phyloP scores from a whole-genome alignment of 305 asterid genomes.

The Solanum chacoense region DNA sequence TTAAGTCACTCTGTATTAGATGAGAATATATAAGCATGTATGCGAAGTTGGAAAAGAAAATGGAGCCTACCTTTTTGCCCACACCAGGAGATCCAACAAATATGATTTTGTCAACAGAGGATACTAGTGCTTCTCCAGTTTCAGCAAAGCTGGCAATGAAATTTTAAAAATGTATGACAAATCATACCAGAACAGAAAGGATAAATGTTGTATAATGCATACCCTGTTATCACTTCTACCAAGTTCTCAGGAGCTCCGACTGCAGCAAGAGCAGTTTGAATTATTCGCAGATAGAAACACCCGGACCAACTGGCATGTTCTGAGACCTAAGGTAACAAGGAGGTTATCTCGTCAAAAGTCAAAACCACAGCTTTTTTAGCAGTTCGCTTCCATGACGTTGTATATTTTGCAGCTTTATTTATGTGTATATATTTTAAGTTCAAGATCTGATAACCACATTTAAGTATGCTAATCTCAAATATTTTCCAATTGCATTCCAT shows the following conservation, averaged over 20 bases:
- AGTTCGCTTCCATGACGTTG: background rate
- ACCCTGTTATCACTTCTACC: slow-evolving; percentile 99
- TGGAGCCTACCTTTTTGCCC: slow-evolving; percentile 69
- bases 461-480: background rate
- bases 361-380: slow-evolving; percentile 3
- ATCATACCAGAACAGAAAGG: background rate
- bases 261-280: slow-evolving; percentile 89
- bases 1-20: background rate
- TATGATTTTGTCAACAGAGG: slow-evolving; percentile 85
- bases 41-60: no score
- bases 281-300: slow-evolving; percentile 85
- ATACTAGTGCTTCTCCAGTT: slow-evolving; percentile 93
- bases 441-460: background rate
- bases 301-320: slow-evolving; percentile 99
- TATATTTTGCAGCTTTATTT: background rate
- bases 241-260: slow-evolving; percentile 99
- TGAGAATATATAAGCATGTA: background rate
- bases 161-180: slow-evolving; percentile 12
- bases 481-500: background rate
- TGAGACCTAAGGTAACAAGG: slow-evolving; percentile 51
- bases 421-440: background rate
- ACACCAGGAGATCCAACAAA: slow-evolving; percentile 98
- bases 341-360: slow-evolving; percentile 7
- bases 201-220: slow-evolving; percentile 14
- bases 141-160: slow-evolving; percentile 73